A percentile compares a stretch with the other conserved stretches of the same genome.
Conservation (phyloP, 345 rosid genomes). For the Conringia planisiliqua region DNA sequence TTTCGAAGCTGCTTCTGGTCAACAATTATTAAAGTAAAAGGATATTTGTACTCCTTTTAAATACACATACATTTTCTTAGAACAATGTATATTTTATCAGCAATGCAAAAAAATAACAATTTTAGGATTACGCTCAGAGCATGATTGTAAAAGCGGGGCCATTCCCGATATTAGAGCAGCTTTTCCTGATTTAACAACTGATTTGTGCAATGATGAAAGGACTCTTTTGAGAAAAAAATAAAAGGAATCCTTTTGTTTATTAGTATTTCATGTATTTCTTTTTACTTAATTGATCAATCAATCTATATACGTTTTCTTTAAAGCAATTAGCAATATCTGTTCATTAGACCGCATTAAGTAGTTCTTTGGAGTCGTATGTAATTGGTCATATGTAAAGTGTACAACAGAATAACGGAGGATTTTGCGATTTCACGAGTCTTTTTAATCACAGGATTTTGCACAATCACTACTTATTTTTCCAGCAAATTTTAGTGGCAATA, state of each 20-base stretch:
- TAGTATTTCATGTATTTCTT: background rate
- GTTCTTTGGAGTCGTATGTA: constrained; percentile 8
- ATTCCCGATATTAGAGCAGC: constrained; percentile 34
- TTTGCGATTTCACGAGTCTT: background rate
- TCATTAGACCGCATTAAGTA: constrained; percentile 18
- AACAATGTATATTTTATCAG: background rate
- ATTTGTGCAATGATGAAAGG: constrained; percentile 18
- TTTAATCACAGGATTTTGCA: background rate
- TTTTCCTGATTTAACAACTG: constrained; percentile 15
- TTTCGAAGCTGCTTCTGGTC: too few species aligned
- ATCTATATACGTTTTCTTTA: background rate
- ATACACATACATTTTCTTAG: background rate
- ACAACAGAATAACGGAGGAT: background rate
- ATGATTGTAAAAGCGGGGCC: constrained; percentile 37
- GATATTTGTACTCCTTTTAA: background rate
- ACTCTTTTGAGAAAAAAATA: background rate
- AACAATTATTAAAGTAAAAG: too few species aligned
- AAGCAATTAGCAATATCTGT: constrained; percentile 3
- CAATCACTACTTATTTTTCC: background rate
- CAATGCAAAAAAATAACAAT: background rate
- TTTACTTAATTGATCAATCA: background rate
- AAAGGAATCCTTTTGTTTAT: background rate
- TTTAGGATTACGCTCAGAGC: constrained; percentile 39
- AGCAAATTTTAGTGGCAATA: background rate
- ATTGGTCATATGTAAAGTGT: constrained; percentile 7